A percentile compares a stretch with the other conserved stretches of the same genome.
These are phyloP conservation scores for Phialocephala subalpina DNA, from an alignment of 2,329 filamentous ascomycete genomes.

Conservation along the genomic window DNA sequence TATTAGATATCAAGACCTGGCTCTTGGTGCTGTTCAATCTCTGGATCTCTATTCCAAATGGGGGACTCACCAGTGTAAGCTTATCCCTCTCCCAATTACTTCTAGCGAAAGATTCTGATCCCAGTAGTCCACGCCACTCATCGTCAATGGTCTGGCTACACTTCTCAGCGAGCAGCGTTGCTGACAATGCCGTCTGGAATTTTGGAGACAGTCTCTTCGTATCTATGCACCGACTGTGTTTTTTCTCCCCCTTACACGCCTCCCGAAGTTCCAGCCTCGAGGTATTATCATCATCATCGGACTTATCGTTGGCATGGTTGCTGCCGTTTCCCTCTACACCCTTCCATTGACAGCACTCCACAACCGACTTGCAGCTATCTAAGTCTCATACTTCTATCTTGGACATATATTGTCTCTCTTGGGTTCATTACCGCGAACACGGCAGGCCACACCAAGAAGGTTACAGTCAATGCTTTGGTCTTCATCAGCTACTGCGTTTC, in stretches of 20 bases:
- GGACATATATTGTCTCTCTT: constrained; percentile 43
- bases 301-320: constrained; percentile 6
- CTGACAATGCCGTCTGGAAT: constrained; percentile 1
- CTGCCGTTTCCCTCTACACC: constrained; percentile 29
- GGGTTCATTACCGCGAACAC: constrained; percentile 68
- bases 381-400: constrained; percentile 45
- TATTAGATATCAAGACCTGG: neutral
- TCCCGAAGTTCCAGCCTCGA: neutral
- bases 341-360: constrained; percentile 43
- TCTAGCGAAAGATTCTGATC: neutral
- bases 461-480: constrained; percentile 72
- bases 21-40: neutral
- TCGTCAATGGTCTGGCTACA: neutral
- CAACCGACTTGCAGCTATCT: constrained; percentile 42
- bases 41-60: neutral
- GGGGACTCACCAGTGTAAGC: neutral
- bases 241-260: neutral
- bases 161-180: neutral
- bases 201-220: neutral
- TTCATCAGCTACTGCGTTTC: constrained; percentile 79
- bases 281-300: neutral
- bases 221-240: neutral
- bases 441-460: constrained; percentile 78
- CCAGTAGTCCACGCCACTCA: neutral
- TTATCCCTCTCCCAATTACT: neutral